These are phyloP conservation scores for Uromyces viciae-fabae DNA, from an alignment of 1,284 basidiomycete genomes.

Conservation along the genomic window DNA sequence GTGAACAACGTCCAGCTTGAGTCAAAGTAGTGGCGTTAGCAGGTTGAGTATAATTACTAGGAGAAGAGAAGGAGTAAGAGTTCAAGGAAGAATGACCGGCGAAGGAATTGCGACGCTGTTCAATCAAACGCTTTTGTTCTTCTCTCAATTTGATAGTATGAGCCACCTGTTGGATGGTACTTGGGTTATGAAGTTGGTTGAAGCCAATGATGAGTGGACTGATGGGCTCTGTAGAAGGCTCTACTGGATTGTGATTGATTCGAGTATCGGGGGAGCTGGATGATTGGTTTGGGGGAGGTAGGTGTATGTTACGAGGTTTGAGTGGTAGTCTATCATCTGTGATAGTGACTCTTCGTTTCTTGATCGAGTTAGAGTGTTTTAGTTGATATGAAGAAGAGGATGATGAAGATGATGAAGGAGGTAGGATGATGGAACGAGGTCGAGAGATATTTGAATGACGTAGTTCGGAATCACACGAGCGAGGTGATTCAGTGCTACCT, in stretches of 20 bases:
- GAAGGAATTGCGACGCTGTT: constrained; percentile 38
- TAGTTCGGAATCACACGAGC: background rate
- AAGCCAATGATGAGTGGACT: constrained; percentile 32
- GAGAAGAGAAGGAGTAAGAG: background rate
- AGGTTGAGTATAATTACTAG: background rate
- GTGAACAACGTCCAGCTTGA: background rate
- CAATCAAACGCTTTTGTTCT: constrained; percentile 43
- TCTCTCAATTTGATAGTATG: constrained; percentile 39
- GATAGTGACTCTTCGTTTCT: constrained; percentile 22
- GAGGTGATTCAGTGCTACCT: background rate
- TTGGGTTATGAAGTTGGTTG: constrained; percentile 13
- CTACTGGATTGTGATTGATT: background rate
- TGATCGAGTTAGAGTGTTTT: background rate
- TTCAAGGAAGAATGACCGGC: constrained; percentile 35
- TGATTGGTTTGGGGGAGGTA: background rate
- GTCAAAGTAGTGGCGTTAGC: background rate
- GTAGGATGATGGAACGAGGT: background rate
- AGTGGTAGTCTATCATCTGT: background rate
- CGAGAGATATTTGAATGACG: background rate
- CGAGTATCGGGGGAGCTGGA: constrained; percentile 6
- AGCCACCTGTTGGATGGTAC: constrained; percentile 37
- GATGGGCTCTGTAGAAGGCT: background rate
- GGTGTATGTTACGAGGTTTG: background rate
- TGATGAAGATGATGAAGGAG: background rate
- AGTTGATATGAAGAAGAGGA: background rate